Conservation (phyloP, 2,329 filamentous ascomycete species). For the Hymenoscyphus linearis region DNA sequence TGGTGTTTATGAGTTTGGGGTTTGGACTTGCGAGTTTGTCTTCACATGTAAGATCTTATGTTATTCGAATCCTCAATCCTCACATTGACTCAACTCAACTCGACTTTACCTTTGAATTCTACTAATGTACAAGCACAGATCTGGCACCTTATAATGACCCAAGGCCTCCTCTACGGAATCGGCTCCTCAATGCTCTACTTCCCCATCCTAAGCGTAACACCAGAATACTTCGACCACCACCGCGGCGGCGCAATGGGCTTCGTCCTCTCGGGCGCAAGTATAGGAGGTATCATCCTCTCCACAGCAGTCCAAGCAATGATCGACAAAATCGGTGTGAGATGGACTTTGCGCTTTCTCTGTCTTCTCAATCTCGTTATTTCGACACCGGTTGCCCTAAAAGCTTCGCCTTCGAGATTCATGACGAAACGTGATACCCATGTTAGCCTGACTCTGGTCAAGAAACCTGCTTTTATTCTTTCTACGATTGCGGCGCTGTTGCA, state of each 20-base stretch:
- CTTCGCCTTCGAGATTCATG: conserved; percentile 37
- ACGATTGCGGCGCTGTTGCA: conserved; percentile 38
- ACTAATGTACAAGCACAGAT: conserved; percentile 32
- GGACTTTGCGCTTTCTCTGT: conserved; percentile 39
- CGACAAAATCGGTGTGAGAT: conserved; percentile 38
- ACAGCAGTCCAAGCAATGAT: conserved; percentile 38
- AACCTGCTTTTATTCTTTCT: conserved; percentile 39
- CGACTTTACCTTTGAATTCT: neutral
- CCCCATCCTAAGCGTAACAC: conserved; percentile 40
- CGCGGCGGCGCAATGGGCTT: conserved; percentile 43
- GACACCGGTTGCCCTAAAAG: conserved; percentile 37
- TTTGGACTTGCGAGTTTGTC: conserved; percentile 38
- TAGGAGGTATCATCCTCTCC: conserved; percentile 39
- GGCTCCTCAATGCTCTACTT: conserved; percentile 39
- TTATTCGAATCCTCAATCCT: too few relatives aligned
- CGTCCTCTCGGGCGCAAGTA: conserved; percentile 39
- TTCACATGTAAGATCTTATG: conserved; percentile 27
- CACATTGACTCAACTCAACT: neutral
- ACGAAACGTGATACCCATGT: conserved; percentile 35
- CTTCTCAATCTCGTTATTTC: conserved; percentile 35
- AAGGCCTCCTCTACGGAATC: conserved; percentile 42
- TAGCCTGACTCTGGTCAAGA: conserved; percentile 34
- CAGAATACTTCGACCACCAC: conserved; percentile 45
- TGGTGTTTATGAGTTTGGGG: conserved; percentile 37
- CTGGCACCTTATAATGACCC: conserved; percentile 40